phyloP scores from a whole-genome alignment of 2,329 filamentous ascomycete genomes.

The Diaporthe nobilis region DNA sequence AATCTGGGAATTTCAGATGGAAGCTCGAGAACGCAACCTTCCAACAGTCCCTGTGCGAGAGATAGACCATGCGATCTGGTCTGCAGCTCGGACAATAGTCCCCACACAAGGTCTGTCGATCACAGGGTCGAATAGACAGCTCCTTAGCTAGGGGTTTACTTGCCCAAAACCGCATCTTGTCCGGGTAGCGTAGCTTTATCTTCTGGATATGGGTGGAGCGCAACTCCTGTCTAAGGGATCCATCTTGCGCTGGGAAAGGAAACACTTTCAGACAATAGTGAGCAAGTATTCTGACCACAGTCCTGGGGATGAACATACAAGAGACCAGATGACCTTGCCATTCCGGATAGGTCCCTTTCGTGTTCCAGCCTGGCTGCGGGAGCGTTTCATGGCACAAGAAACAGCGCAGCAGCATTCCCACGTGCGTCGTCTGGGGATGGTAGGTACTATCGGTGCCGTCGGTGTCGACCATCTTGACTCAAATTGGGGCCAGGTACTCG shows the following conservation, averaged over 20 bases:
- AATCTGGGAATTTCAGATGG: not conserved
- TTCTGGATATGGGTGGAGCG: not conserved
- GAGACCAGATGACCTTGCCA: not conserved
- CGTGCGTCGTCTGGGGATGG: not conserved
- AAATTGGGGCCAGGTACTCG: no score
- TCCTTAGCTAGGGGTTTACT: not conserved
- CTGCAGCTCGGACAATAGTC: not conserved
- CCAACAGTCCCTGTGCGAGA: slow-evolving; percentile 18
- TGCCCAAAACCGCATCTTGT: not conserved
- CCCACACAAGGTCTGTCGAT: not conserved
- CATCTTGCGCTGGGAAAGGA: not conserved
- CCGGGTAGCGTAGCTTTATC: not conserved
- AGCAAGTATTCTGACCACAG: not conserved
- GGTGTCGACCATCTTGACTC: not conserved
- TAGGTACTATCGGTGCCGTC: no score
- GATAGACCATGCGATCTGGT: not conserved
- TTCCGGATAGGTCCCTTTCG: not conserved
- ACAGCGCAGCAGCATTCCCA: slow-evolving; percentile 8
- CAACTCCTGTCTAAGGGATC: not conserved
- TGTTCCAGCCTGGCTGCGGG: not conserved
- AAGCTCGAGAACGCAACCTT: not conserved
- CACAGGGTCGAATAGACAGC: not conserved
- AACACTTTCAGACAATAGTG: not conserved
- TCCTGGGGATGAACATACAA: not conserved
- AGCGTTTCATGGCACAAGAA: not conserved